Percentiles rank a stretch among this genome's conserved stretches.
These are phyloP conservation scores for Phytophthora crassamura DNA, from an alignment of 352 stramenopile genomes.

Conservation along the genomic window DNA sequence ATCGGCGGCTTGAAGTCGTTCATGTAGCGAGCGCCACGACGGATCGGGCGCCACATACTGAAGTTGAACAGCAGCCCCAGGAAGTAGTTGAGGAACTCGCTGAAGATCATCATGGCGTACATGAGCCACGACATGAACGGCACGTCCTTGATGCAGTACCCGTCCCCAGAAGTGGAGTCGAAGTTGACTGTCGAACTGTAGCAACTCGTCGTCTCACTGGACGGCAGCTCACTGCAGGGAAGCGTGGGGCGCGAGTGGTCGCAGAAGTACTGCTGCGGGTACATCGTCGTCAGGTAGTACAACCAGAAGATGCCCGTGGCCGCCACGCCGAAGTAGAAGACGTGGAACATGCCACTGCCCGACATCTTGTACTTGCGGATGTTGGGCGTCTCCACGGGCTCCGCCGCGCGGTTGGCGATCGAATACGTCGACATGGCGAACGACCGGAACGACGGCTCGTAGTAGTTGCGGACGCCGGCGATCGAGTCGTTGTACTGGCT, in stretches of 20 bases:
- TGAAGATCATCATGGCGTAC: conserved; percentile 89
- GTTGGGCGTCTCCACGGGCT: conserved; percentile 89
- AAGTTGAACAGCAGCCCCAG: conserved; percentile 91
- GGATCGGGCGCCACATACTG: conserved; percentile 91
- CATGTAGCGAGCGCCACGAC: conserved; percentile 87
- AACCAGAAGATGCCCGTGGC: conserved; percentile 80
- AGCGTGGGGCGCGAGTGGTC: conserved; percentile 74
- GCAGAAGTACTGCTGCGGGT: conserved; percentile 85
- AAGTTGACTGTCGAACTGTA: conserved; percentile 83
- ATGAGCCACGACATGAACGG: conserved; percentile 78
- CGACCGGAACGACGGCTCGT: conserved; percentile 90
- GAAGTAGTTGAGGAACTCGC: conserved; percentile 90
- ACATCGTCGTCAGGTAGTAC: conserved; percentile 81
- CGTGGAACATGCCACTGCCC: conserved; percentile 81
- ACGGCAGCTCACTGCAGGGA: conserved; percentile 64
- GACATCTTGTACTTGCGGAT: conserved; percentile 94
- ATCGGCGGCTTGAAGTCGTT: conserved; percentile 92
- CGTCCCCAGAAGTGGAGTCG: conserved; percentile 60
- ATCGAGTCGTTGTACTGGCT: conserved; percentile 87
- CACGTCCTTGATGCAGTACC: conserved; percentile 82
- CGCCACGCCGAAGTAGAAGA: conserved; percentile 84
- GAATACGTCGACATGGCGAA: conserved; percentile 92
- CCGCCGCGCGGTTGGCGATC: conserved; percentile 87
- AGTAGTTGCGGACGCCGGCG: conserved; percentile 77
- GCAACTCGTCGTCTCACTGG: conserved; percentile 53